A percentile compares a stretch with the other conserved stretches of the same genome.
Evolutionary conservation across 2,329 filamentous ascomycete genomes (phyloP).

Genomic region (Arthrobotrys iridis): DNA sequence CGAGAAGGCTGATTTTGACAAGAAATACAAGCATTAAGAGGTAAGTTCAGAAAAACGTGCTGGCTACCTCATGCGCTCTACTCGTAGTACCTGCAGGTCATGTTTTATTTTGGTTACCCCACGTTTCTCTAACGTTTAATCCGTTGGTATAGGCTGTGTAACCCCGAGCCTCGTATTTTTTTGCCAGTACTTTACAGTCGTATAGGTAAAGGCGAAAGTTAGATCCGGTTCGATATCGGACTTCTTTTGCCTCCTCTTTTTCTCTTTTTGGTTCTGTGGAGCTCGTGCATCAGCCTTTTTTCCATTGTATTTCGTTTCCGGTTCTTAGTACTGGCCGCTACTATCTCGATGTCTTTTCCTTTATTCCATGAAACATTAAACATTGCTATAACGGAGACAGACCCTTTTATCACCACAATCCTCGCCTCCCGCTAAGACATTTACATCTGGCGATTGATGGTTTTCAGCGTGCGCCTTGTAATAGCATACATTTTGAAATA

Average conservation of each 20-base stretch:
- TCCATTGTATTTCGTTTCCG: neutral
- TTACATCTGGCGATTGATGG: neutral
- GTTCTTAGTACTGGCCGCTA: neutral
- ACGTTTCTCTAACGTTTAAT: constrained; percentile 33
- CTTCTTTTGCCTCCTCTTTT: constrained; percentile 15
- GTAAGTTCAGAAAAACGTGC: neutral
- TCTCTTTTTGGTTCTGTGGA: neutral
- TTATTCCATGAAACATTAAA: neutral
- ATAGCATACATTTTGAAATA: constrained; percentile 24
- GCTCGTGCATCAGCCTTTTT: constrained; percentile 22
- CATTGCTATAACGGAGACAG: neutral
- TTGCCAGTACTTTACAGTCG: neutral
- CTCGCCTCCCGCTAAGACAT: neutral
- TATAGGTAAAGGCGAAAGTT: neutral
- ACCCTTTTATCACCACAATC: neutral
- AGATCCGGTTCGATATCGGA: constrained; percentile 47
- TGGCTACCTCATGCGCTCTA: neutral
- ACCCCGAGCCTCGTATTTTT: constrained; percentile 6
- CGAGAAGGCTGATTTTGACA: constrained; percentile 41
- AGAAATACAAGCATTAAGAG: constrained; percentile 41
- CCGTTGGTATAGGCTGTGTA: constrained; percentile 26
- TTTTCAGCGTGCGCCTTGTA: constrained; percentile 3
- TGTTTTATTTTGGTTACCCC: neutral
- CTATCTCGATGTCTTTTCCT: neutral
- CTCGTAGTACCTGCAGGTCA: neutral